Evolutionary conservation across 192 early-diverging fungal genomes (phyloP), one percentile per base, ranked within the genome.

Genomic region (Kickxella alabastrina): DNA sequence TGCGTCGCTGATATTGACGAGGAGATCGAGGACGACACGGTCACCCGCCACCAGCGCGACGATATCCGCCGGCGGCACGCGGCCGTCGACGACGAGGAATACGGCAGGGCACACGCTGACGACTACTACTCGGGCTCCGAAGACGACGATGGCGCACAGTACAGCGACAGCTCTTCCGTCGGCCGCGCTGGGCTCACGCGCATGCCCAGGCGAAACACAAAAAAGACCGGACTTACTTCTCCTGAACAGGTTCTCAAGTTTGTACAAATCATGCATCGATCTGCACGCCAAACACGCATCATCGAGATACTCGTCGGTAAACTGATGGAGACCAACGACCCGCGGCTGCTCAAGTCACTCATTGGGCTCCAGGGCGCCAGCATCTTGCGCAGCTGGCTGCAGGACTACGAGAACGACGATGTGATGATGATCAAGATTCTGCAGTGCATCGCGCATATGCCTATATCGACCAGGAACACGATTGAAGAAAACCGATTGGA

Each of bases 401-500:
- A 72, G 35, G 81, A 83, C 57, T 85, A 85, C 62, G 78, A 77
- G 38, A 65, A 73, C 31, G 80, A 87, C 38, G 61, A 71, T 1
- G 78, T 83, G 28, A 83, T 84, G 54, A 56, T 88, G 32, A 72
- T 60, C 52, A 81, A 81, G 60, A 80, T 84, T 47, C 72, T 82
- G 41, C 63, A 63, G 66, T 83, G 92, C 10, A 59, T 97, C 27
- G 79, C 82, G 3, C 78, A 76, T 18, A 78, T 97, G 40, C 94
- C 94, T 9, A 80, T 93, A 10, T 59, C 86, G 6, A 85, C 88
- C 7, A 66, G 84, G 24, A 93, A 97, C 63, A 77, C 84, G 3
- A 80, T 95, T 17, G 83, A 87, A 25, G 92, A 91, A 35, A 84
- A 78, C 25, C 75, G 84, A 9, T 68, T 97, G 47, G 86, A 90